Evolutionary conservation across 331 rosid species (phyloP), one percentile per base, ranked within the genome.

Genomic region (Cydonia oblonga): DNA sequence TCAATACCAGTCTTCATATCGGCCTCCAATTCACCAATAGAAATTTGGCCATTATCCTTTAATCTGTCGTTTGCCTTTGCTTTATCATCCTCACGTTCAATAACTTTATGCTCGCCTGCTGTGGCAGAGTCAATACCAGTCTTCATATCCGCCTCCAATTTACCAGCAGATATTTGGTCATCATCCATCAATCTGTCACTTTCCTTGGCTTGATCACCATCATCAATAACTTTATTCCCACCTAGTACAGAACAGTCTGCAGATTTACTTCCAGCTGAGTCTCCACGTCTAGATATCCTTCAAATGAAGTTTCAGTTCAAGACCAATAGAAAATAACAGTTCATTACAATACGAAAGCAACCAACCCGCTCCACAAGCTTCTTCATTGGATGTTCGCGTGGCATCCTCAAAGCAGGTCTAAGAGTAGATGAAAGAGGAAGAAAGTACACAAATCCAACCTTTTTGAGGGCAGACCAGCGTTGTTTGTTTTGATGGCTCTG

Each of bases 371-470:
- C 26, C 3, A 3, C 9, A 25, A 19, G 32, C 24, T 28, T 33
- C 13, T 62, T 63, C 2, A 40, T 42, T 25, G 20, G 25, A 28
- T 49, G 18, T 7, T 53, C 56, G 32, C 22, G 52, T 16, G 53
- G 52, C 2, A 54, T 19, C 64, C 64, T 44, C 40, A 16, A 51
- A 22, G 19, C 18, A 42, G 51, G 6, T 42, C 51, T 4, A 13
- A 13, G 15, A 58, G 32, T 54, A 70, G 53, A 42, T 23, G 56
- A 35, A 59, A 15, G 20, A 11, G 61, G 28, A 42, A 72, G 25
- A 54, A 15, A 32, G 57, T 12, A 72, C 32, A 52, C 44, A 69
- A 42, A 80, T 30, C 90, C 71, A 71, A 91, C 86, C 84, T 73
- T n/a, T 76, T 78, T 49, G 78, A 79, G 54, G 77, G 35, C 60